Conservation (phyloP, 345 rosid species). For the Sonneratia alba region DNA sequence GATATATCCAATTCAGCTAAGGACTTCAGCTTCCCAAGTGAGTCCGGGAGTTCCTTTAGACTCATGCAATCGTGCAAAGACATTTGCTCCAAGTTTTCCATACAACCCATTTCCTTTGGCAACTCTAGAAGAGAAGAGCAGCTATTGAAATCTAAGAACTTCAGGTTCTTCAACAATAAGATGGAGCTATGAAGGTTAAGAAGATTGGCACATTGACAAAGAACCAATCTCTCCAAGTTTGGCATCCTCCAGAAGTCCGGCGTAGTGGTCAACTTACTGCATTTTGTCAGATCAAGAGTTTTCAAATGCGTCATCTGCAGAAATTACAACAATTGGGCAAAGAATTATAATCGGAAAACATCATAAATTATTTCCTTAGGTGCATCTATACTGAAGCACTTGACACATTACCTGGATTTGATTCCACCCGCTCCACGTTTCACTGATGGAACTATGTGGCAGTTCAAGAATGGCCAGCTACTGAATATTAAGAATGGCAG, state of each 20-base stretch:
- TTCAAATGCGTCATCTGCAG: conserved; percentile 2
- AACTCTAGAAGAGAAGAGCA: not conserved
- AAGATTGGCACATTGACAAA: not conserved
- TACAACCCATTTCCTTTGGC: not conserved
- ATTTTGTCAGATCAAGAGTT: conserved; percentile 1
- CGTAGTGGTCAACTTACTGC: not conserved
- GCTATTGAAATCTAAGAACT: not conserved
- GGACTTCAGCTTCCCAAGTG: not conserved
- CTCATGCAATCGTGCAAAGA: not conserved
- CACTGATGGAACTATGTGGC: not conserved
- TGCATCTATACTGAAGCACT: too few species aligned
- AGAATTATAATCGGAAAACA: not conserved
- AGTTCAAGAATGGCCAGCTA: conserved; percentile 1
- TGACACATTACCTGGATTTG: not conserved
- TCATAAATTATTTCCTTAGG: too few species aligned
- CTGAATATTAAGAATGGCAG: not conserved
- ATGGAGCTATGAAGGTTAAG: conserved; percentile 1
- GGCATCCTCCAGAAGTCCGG: not conserved
- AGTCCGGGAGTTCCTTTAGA: not conserved
- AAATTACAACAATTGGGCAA: not conserved
- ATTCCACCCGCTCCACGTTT: not conserved
- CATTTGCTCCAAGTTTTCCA: not conserved
- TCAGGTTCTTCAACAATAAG: not conserved
- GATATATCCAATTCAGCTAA: not conserved
- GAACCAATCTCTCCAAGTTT: not conserved